Conservation (phyloP, 805 yeast species). For the Lipomyces yamanashiensis region DNA sequence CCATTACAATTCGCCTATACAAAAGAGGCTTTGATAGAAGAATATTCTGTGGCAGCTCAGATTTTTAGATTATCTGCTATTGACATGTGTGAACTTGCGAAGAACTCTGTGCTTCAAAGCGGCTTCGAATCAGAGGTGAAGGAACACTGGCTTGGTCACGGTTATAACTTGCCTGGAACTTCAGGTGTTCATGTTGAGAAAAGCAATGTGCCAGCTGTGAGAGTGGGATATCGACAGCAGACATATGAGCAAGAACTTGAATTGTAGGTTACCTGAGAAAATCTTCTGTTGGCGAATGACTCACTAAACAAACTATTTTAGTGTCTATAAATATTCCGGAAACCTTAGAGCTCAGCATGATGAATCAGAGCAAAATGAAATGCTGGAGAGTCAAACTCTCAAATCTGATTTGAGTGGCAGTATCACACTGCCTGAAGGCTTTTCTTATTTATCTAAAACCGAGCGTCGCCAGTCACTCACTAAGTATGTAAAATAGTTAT, state of each 20-base stretch:
- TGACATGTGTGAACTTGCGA: constrained; percentile 96
- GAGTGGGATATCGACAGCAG: constrained; percentile 82
- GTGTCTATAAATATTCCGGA: constrained; percentile 23
- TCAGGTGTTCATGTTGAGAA: constrained; percentile 88
- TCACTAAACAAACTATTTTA: not conserved
- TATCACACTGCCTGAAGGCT: not conserved
- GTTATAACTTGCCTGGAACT: constrained; percentile 58
- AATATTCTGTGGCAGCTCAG: constrained; percentile 97
- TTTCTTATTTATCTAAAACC: not conserved
- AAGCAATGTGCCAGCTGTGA: constrained; percentile 90
- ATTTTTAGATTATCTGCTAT: constrained; percentile 92
- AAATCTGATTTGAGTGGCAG: not conserved
- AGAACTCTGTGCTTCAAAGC: constrained; percentile 87
- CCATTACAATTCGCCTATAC: constrained; percentile 97
- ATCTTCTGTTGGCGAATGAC: not conserved
- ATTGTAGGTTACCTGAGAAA: constrained; percentile 13
- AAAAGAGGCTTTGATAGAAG: constrained; percentile 95
- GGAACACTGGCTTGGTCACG: constrained; percentile 88
- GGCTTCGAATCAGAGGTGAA: constrained; percentile 91
- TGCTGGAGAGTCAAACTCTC: not conserved
- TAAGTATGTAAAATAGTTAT: not conserved
- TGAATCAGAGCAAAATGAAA: not conserved
- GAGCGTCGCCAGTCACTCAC: constrained; percentile 1
- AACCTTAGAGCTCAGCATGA: not conserved
- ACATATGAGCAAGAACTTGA: constrained; percentile 73